Evolutionary conservation across 2,329 filamentous ascomycete species (phyloP).

Genomic region (Cladosporium colombiae): DNA sequence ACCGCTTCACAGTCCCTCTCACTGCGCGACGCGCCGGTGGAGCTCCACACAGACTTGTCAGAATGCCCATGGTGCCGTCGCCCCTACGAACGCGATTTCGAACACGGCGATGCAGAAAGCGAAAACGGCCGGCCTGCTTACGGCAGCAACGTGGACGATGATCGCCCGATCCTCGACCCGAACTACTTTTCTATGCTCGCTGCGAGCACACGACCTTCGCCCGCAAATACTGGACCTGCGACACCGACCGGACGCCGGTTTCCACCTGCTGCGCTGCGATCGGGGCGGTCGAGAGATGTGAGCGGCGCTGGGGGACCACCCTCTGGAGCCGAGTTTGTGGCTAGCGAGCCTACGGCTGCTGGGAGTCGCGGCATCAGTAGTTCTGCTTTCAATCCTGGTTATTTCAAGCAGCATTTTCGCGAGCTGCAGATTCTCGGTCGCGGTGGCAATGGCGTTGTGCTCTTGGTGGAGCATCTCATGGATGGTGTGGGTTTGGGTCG

Average conservation of each 20-base stretch:
- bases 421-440: slow-evolving; percentile 83
- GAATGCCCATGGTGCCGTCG: slow-evolving; percentile 93
- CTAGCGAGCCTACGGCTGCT: slow-evolving; percentile 44
- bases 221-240: slow-evolving; percentile 44
- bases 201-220: slow-evolving; percentile 46
- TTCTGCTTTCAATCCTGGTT: slow-evolving; percentile 85
- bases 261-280: slow-evolving; percentile 44
- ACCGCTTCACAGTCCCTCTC: slow-evolving; percentile 80
- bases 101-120: slow-evolving; percentile 14
- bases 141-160: slow-evolving; percentile 8
- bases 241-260: slow-evolving; percentile 41
- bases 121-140: slow-evolving; percentile 39
- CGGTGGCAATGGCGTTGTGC: slow-evolving; percentile 90
- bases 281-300: slow-evolving; percentile 36
- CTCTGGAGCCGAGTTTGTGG: slow-evolving; percentile 52
- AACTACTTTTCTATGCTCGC: slow-evolving; percentile 95
- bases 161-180: slow-evolving; percentile 70
- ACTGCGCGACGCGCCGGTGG: slow-evolving; percentile 63
- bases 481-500: slow-evolving; percentile 85
- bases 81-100: slow-evolving; percentile 51
- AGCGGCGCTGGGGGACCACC: slow-evolving; percentile 41
- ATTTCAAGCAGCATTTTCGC: slow-evolving; percentile 90
- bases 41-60: slow-evolving; percentile 57
- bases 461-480: slow-evolving; percentile 89
- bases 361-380: slow-evolving; percentile 71